These are phyloP conservation scores for Tympanopsis confertula DNA, from an alignment of 2,329 filamentous ascomycete genomes.

Conservation along the genomic window DNA sequence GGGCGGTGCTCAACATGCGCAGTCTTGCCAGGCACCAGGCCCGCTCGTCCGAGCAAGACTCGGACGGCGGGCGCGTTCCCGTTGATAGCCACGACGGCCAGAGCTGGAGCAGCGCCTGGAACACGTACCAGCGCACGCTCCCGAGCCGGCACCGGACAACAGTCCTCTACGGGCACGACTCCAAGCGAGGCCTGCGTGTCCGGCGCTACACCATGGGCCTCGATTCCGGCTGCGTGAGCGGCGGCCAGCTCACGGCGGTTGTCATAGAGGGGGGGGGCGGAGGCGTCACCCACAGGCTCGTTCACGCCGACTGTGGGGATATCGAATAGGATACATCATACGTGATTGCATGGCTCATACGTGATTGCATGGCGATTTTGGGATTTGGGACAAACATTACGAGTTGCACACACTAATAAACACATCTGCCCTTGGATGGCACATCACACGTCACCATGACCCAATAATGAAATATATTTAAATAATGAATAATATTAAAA, in stretches of 20 bases:
- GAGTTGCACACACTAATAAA: too few relatives aligned
- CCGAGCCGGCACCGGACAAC: constrained; percentile 34
- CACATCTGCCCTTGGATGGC: too few relatives aligned
- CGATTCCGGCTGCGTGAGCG: constrained; percentile 72
- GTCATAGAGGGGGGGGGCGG: constrained; percentile 46
- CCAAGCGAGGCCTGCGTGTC: constrained; percentile 53
- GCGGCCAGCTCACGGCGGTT: constrained; percentile 64
- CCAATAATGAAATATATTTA: too few relatives aligned
- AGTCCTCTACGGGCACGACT: constrained; percentile 81
- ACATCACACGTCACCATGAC: too few relatives aligned
- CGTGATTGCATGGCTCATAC: too few relatives aligned
- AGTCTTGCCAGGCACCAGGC: constrained; percentile 54
- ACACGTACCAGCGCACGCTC: constrained; percentile 28
- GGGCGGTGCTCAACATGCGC: constrained; percentile 85
- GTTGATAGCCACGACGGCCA: constrained; percentile 37
- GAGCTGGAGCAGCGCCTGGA: constrained; percentile 58
- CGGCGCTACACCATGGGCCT: constrained; percentile 66
- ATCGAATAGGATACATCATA: too few relatives aligned
- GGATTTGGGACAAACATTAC: too few relatives aligned
- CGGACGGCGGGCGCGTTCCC: constrained; percentile 12
- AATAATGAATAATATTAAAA: too few relatives aligned
- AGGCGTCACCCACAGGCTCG: constrained; percentile 20
- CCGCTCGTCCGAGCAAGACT: constrained; percentile 28
- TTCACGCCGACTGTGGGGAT: constrained; percentile 29
- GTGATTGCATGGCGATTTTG: too few relatives aligned